Evolutionary conservation across 306 rosid genomes (phyloP), one percentile per base, ranked within the genome.

Genomic region (Pachyrhizus erosus): DNA sequence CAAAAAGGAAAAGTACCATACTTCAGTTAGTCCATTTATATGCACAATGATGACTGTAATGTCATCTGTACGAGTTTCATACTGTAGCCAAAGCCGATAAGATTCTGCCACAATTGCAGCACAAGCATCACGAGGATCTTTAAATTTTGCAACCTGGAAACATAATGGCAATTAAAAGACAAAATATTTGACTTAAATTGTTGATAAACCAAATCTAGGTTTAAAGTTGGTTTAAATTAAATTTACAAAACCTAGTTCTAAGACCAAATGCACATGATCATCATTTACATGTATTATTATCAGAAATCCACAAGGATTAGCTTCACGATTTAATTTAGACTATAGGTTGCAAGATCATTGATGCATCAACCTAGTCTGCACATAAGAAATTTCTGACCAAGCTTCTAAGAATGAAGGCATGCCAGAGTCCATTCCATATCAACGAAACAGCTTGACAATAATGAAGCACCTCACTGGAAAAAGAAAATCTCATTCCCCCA

Each of bases 121-220:
- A 87, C 99, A 96, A 89, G 99, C 99, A 92, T 93, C 99, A 27
- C 94, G 98, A 8, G 98, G 97, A 87, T 96, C 99, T 79, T 92
- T 91, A 86, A 85, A 90, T 82, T 93, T 96, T 17, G 92, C 87
- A 83, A 92, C 98, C 98, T 96, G 89, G 48, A 88, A 81, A 79
- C 66, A 79, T 26, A 55, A 76, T 31, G 55, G 73, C 33, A 48
- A 31, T 75, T 76, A n/a, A 80, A 72, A 75, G 77, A 66, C 75
- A 73, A 45, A 74, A 52, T 12, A 82, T 72, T 67, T 29, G 20
- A 40, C 67, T 77, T 55, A 37, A 70, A 52, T 54, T 54, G 60
- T 57, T 10, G 70, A 27, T 33, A 75, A 60, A 75, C 67, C 26
- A 76, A 70, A 66, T 72, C 73, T 42, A 79, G 67, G 18, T 52